These are phyloP conservation scores for Colletotrichum caudatum DNA, from an alignment of 2,329 filamentous ascomycete species.

Conservation along the genomic window DNA sequence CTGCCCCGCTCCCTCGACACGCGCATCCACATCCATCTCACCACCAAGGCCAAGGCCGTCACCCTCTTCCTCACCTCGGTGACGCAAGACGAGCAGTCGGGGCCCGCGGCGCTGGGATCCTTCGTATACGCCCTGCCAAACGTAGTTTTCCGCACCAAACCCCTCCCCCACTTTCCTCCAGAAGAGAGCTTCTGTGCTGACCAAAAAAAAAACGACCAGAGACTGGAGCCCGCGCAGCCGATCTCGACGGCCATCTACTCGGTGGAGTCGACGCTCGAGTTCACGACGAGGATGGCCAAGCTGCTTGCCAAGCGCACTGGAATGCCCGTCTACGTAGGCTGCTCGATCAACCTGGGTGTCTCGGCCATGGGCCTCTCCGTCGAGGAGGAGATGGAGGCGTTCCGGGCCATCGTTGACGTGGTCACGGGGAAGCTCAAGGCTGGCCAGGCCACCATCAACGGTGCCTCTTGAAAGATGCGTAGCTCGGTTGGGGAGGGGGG, in stretches of 20 bases:
- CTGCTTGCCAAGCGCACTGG: conserved; percentile 79
- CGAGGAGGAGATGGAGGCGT: conserved; percentile 94
- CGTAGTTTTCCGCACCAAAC: conserved; percentile 63
- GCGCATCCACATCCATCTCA: conserved; percentile 70
- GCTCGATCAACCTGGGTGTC: conserved; percentile 82
- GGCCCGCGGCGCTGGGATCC: conserved; percentile 76
- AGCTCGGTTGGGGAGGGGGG: neutral
- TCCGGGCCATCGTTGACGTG: conserved; percentile 79
- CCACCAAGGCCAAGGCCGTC: conserved; percentile 67
- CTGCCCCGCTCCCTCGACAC: conserved; percentile 71
- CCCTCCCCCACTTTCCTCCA: neutral
- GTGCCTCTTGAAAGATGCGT: conserved; percentile 22
- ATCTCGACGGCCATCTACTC: conserved; percentile 84
- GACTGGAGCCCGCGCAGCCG: conserved; percentile 68
- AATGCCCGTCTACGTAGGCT: conserved; percentile 89
- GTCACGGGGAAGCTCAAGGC: conserved; percentile 67
- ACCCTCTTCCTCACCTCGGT: conserved; percentile 73
- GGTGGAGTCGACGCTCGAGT: conserved; percentile 82
- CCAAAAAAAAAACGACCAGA: conserved; percentile 49
- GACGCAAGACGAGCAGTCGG: conserved; percentile 62
- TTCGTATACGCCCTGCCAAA: conserved; percentile 95
- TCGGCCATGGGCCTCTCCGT: conserved; percentile 82
- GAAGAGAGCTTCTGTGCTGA: neutral
- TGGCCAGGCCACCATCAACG: conserved; percentile 45
- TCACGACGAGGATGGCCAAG: conserved; percentile 86